These are phyloP conservation scores for Trichoderma arundinaceum DNA, from an alignment of 2,329 filamentous ascomycete species.

Conservation along the genomic window DNA sequence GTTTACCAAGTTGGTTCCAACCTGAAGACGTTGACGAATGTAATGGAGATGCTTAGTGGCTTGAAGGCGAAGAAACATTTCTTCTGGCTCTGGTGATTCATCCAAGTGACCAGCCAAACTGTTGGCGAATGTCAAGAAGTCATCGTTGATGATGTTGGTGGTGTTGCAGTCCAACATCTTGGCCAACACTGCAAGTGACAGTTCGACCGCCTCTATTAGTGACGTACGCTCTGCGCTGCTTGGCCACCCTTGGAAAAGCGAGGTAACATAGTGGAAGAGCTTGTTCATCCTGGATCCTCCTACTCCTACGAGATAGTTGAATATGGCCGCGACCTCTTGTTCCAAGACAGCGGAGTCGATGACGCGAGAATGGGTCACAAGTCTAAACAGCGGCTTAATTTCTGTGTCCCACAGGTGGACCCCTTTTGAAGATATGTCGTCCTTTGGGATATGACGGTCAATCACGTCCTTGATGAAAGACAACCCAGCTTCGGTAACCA, in stretches of 20 bases:
- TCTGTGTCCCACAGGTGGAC: constrained; percentile 38
- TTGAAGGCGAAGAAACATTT: constrained; percentile 41
- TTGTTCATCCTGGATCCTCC: constrained; percentile 41
- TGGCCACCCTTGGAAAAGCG: constrained; percentile 35
- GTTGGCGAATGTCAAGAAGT: constrained; percentile 31
- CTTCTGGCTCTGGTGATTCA: constrained; percentile 27
- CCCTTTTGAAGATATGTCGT: constrained; percentile 9
- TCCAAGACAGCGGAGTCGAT: constrained; percentile 49
- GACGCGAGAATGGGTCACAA: constrained; percentile 46
- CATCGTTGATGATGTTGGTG: constrained; percentile 41
- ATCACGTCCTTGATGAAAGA: constrained; percentile 38
- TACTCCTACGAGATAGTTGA: constrained; percentile 45
- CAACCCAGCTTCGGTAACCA: constrained; percentile 42
- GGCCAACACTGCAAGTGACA: constrained; percentile 43
- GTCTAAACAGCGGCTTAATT: constrained; percentile 43
- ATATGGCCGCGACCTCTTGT: constrained; percentile 44
- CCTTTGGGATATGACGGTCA: constrained; percentile 37
- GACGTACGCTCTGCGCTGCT: constrained; percentile 26
- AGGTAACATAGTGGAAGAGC: constrained; percentile 43
- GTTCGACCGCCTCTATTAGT: constrained; percentile 38
- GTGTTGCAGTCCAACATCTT: constrained; percentile 48
- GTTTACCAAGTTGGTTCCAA: constrained; percentile 37
- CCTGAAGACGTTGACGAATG: constrained; percentile 41
- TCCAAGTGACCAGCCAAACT: constrained; percentile 38
- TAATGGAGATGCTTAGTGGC: constrained; percentile 43